Percentiles rank a stretch among this genome's conserved stretches.
Evolutionary conservation across 2,329 filamentous ascomycete genomes (phyloP).

Genomic region (Talaromyces rugulosus): DNA sequence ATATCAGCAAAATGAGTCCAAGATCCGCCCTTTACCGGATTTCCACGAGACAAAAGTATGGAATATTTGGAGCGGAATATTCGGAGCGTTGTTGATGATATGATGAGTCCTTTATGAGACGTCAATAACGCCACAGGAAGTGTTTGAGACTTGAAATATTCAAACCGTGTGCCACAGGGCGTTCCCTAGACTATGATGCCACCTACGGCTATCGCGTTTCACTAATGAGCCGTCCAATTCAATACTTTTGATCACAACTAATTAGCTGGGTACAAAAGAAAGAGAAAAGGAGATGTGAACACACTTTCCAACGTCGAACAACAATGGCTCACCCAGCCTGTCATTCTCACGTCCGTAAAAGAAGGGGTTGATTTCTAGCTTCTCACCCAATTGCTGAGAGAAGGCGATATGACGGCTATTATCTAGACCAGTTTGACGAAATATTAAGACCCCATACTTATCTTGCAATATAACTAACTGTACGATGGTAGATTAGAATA

Average conservation of each 20-base stretch:
- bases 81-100: conserved; percentile 25
- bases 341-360: conserved; percentile 23
- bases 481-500: neutral
- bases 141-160: neutral
- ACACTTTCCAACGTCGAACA: conserved; percentile 23
- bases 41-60: conserved; percentile 18
- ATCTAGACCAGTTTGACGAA: conserved; percentile 19
- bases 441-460: conserved; percentile 21
- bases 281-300: neutral
- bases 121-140: neutral
- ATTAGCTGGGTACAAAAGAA: neutral
- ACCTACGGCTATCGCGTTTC: conserved; percentile 17
- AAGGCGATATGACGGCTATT: conserved; percentile 22
- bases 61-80: conserved; percentile 27
- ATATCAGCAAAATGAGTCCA: conserved; percentile 23
- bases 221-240: conserved; percentile 18
- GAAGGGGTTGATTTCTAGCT: conserved; percentile 24
- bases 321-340: conserved; percentile 19
- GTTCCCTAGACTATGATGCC: conserved; percentile 23
- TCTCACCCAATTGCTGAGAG: conserved; percentile 19
- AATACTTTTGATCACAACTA: conserved; percentile 9
- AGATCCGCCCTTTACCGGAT: conserved; percentile 15
- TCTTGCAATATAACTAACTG: conserved; percentile 22
- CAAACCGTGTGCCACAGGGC: conserved; percentile 23
- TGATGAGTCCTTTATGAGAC: conserved; percentile 17